A percentile compares a stretch with the other conserved stretches of the same genome.
Evolutionary conservation across 2,329 filamentous ascomycete genomes (phyloP).

Genomic region (Parastagonospora nodorum): DNA sequence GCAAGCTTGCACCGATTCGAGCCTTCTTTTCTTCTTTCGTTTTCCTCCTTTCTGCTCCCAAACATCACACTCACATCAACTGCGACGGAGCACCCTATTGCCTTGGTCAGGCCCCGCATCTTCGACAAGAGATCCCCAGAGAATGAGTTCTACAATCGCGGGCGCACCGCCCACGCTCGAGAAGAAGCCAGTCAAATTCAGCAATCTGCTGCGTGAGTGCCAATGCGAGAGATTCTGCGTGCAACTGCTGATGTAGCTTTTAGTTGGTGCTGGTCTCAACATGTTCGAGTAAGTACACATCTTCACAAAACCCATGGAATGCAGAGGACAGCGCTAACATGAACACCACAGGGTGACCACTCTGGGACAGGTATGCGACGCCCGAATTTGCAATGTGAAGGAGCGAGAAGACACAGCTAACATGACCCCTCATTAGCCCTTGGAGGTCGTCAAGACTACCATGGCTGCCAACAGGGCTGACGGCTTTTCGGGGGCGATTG

Average conservation of each 20-base stretch:
- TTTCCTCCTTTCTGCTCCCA: slow-evolving; percentile 16
- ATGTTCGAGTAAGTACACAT: slow-evolving; percentile 75
- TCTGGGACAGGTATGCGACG: slow-evolving; percentile 62
- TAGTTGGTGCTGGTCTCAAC: slow-evolving; percentile 88
- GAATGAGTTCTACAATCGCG: slow-evolving; percentile 57
- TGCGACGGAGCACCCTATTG: slow-evolving; percentile 86
- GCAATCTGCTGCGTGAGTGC: slow-evolving; percentile 80
- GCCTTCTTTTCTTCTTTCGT: slow-evolving; percentile 9
- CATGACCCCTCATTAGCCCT: slow-evolving; percentile 68
- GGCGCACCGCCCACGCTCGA: slow-evolving; percentile 67
- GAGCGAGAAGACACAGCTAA: slow-evolving; percentile 45
- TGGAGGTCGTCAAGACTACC: slow-evolving; percentile 99
- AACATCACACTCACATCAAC: slow-evolving; percentile 13
- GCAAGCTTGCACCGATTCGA: slow-evolving; percentile 16
- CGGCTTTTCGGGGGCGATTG: slow-evolving; percentile 79
- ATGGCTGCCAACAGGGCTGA: slow-evolving; percentile 97
- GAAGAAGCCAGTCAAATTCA: slow-evolving; percentile 99
- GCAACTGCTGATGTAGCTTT: slow-evolving; percentile 32
- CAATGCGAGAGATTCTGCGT: not conserved
- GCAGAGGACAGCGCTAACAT: slow-evolving; percentile 11
- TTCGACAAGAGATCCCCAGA: slow-evolving; percentile 54
- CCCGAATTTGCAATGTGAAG: not conserved
- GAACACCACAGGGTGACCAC: slow-evolving; percentile 63
- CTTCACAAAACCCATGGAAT: slow-evolving; percentile 4
- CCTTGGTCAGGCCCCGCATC: slow-evolving; percentile 96